Percentiles rank a stretch among this genome's conserved stretches.
phyloP scores from a whole-genome alignment of 768 basidiomycete species.

The Pisolithus sp. region DNA sequence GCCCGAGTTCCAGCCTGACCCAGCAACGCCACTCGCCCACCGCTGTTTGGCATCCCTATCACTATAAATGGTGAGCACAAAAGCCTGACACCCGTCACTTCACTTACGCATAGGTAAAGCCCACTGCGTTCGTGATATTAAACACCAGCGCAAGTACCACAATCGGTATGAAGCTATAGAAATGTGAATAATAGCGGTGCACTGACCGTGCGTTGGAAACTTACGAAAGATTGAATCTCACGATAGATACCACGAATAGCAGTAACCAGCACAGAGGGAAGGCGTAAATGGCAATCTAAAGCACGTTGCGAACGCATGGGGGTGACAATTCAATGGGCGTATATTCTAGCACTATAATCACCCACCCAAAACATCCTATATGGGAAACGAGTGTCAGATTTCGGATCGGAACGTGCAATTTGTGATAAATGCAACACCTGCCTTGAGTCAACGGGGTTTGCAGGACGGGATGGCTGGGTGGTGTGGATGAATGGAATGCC shows the following conservation, averaged over 20 bases:
- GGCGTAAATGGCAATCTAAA: slow-evolving; percentile 77
- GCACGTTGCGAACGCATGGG: not conserved
- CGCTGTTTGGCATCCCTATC: slow-evolving; percentile 91
- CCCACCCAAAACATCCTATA: slow-evolving; percentile 89
- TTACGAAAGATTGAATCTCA: slow-evolving; percentile 85
- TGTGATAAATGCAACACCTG: slow-evolving; percentile 30
- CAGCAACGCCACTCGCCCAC: slow-evolving; percentile 74
- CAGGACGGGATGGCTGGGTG: slow-evolving; percentile 73
- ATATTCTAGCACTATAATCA: slow-evolving; percentile 10
- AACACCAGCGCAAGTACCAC: slow-evolving; percentile 92
- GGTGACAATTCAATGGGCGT: slow-evolving; percentile 10
- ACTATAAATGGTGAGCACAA: slow-evolving; percentile 30
- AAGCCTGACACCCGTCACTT: slow-evolving; percentile 1
- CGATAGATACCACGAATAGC: slow-evolving; percentile 79
- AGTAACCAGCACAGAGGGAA: slow-evolving; percentile 88
- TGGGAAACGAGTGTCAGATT: slow-evolving; percentile 3
- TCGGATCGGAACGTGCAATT: slow-evolving; percentile 3
- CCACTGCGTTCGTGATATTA: slow-evolving; percentile 92
- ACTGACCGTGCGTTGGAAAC: slow-evolving; percentile 25
- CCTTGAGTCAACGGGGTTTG: slow-evolving; percentile 86
- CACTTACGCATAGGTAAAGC: slow-evolving; percentile 90
- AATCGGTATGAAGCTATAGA: slow-evolving; percentile 82
- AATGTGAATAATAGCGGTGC: slow-evolving; percentile 7
- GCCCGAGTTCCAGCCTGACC: slow-evolving; percentile 66
- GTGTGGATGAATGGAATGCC: not conserved